Conservation (phyloP, 768 basidiomycete species). For the Psilocybe cubensis region DNA sequence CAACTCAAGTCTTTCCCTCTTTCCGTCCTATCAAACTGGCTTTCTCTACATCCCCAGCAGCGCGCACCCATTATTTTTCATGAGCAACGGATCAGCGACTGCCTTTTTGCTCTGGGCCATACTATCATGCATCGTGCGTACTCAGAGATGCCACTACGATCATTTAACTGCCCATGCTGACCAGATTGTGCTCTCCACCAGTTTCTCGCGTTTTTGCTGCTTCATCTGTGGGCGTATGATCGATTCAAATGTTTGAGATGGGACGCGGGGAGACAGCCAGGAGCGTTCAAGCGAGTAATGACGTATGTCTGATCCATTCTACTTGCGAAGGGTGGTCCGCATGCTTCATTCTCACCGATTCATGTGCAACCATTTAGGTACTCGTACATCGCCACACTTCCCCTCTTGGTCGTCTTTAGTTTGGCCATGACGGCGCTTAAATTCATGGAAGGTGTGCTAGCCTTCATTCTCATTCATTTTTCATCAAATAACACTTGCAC, state of each 20-base stretch:
- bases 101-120: conserved; percentile 81
- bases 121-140: conserved; percentile 62
- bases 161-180: not conserved
- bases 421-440: conserved; percentile 67
- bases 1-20: conserved; percentile 14
- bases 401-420: conserved; percentile 66
- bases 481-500: not conserved
- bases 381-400: conserved; percentile 76
- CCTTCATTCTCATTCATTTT: not conserved
- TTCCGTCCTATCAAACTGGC: conserved; percentile 31
- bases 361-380: conserved; percentile 49
- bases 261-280: conserved; percentile 77
- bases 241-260: conserved; percentile 74
- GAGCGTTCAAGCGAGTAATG: conserved; percentile 89
- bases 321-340: conserved; percentile 6
- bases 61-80: conserved; percentile 34
- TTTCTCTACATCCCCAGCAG: conserved; percentile 23
- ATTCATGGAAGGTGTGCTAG: conserved; percentile 68
- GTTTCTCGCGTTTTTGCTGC: conserved; percentile 70
- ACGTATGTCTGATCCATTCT: conserved; percentile 53
- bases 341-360: conserved; percentile 19
- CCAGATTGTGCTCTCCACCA: conserved; percentile 27
- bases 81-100: conserved; percentile 76
- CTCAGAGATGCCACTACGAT: conserved; percentile 31
- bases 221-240: conserved; percentile 85